These are phyloP conservation scores for Aspergillus glaucus DNA, from an alignment of 2,329 filamentous ascomycete genomes.

Conservation along the genomic window DNA sequence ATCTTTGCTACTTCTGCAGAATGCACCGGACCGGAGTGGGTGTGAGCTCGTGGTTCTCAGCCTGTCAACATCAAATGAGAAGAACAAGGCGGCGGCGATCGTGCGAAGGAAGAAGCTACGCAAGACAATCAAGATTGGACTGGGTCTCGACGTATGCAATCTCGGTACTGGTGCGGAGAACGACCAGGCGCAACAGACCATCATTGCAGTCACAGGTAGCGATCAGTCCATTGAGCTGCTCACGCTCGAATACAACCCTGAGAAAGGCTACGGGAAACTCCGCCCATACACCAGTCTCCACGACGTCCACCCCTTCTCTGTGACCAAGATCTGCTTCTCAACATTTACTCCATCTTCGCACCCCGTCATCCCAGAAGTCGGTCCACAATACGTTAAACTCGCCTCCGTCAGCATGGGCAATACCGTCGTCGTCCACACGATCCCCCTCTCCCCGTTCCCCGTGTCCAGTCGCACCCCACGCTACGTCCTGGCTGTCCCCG, in stretches of 20 bases:
- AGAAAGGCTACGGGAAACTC: conserved; percentile 42
- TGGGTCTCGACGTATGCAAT: conserved; percentile 69
- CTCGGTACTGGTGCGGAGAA: conserved; percentile 48
- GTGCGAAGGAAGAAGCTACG: conserved; percentile 56
- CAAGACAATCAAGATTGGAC: conserved; percentile 63
- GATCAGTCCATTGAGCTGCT: conserved; percentile 73
- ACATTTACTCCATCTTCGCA: conserved; percentile 47
- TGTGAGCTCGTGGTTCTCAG: conserved; percentile 49
- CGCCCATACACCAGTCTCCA: conserved; percentile 46
- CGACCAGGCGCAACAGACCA: conserved; percentile 65
- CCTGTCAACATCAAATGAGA: conserved; percentile 15
- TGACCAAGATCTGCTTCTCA: conserved; percentile 51
- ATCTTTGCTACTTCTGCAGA: conserved; percentile 51
- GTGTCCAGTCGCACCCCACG: conserved; percentile 49
- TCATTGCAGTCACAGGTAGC: conserved; percentile 72
- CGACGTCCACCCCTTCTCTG: conserved; percentile 52
- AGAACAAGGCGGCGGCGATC: conserved; percentile 36
- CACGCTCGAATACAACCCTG: conserved; percentile 62
- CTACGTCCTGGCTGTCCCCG: conserved; percentile 62
- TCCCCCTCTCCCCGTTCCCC: conserved; percentile 55
- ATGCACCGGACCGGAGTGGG: conserved; percentile 49
- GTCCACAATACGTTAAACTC: conserved; percentile 62
- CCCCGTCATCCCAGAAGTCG: conserved; percentile 43
- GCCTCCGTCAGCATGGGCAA: conserved; percentile 77
- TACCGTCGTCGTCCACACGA: conserved; percentile 70